These are phyloP conservation scores for Escovopsis sp. DNA, from an alignment of 2,329 filamentous ascomycete species.

Conservation along the genomic window DNA sequence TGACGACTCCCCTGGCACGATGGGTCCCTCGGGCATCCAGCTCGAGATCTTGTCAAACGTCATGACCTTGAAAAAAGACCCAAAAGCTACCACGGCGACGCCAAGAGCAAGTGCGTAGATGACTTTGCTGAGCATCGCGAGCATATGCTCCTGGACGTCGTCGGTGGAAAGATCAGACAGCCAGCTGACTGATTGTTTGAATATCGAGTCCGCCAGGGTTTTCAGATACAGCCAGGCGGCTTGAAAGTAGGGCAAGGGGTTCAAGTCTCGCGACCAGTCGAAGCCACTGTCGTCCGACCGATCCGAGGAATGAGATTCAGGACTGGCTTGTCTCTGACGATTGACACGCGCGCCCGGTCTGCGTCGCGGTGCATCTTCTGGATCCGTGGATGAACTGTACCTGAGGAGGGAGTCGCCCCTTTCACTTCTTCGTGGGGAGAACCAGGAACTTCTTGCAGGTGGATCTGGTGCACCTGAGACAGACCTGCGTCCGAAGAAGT, in stretches of 20 bases:
- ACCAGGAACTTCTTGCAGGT: background rate
- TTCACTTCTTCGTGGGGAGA: slow-evolving; percentile 9
- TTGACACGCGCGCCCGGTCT: background rate
- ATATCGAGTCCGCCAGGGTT: slow-evolving; percentile 8
- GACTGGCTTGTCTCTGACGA: background rate
- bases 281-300: slow-evolving; percentile 5
- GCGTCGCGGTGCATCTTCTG: slow-evolving; percentile 5
- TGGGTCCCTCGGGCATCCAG: background rate
- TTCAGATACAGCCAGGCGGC: slow-evolving; percentile 12
- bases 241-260: slow-evolving; percentile 19
- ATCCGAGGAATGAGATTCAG: slow-evolving; percentile 8
- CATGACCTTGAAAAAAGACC: background rate
- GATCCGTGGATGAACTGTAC: too few species aligned
- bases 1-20: background rate
- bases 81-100: background rate
- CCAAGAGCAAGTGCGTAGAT: background rate
- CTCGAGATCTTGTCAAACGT: slow-evolving; percentile 1
- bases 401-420: slow-evolving; percentile 8
- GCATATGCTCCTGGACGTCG: slow-evolving; percentile 2
- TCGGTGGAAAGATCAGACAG: slow-evolving; percentile 5
- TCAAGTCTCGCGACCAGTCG: slow-evolving; percentile 6
- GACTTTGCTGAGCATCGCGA: slow-evolving; percentile 1
- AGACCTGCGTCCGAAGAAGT: background rate
- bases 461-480: too few species aligned
- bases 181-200: slow-evolving; percentile 5